Conservation (phyloP, 106 monocot species). For the Dioscorea alata region DNA sequence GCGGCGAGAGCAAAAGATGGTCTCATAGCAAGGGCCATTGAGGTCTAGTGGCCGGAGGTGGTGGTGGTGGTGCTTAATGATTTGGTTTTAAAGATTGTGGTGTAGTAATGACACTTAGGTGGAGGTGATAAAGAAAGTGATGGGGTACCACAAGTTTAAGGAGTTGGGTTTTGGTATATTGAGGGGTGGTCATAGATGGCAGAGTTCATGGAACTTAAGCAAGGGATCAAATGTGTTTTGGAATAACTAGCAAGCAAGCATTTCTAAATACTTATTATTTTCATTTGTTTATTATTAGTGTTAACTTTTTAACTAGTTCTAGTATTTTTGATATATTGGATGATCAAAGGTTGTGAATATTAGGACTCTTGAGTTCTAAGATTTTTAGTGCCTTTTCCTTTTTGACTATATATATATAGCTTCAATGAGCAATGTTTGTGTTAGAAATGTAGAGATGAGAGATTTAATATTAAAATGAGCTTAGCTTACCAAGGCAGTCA, state of each 20-base stretch:
- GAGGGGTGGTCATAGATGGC: neutral
- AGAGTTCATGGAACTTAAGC: constrained; percentile 2
- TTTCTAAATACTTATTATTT: too few species aligned
- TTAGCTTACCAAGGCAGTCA: too few species aligned
- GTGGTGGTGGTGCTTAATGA: neutral
- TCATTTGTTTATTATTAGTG: too few species aligned
- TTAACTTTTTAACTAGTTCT: too few species aligned
- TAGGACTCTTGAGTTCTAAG: too few species aligned
- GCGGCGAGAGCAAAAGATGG: constrained; percentile 3
- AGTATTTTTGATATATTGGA: too few species aligned
- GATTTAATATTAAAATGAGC: too few species aligned
- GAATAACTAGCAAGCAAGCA: neutral
- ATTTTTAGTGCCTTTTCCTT: too few species aligned
- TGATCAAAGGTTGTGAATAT: too few species aligned
- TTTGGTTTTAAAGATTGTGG: neutral
- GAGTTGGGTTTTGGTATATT: constrained; percentile 14
- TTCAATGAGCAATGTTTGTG: too few species aligned
- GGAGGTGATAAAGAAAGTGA: neutral
- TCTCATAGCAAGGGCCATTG: constrained; percentile 15
- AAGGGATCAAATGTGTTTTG: constrained; percentile 8
- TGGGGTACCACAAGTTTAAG: neutral
- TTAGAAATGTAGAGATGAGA: too few species aligned
- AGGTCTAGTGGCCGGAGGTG: neutral
- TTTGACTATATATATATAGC: too few species aligned
- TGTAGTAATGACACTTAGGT: neutral